A percentile compares a stretch with the other conserved stretches of the same genome.
Evolutionary conservation across 257 asterid genomes (phyloP).

Genomic region (Coffea canephora): DNA sequence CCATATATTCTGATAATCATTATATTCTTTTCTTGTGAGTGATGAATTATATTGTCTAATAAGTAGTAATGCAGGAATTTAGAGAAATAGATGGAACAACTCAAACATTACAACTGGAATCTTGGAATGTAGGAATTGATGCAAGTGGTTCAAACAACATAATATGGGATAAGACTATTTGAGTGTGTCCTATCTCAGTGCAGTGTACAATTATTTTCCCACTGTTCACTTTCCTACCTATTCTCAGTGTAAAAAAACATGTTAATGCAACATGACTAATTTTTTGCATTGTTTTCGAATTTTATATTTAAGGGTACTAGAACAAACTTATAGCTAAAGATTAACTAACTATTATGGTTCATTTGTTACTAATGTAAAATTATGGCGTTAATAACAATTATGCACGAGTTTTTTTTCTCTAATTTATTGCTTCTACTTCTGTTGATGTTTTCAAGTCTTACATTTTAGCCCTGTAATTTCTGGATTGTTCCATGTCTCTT

Average conservation of each 20-base stretch:
- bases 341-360: neutral
- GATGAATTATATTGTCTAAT: too few species aligned
- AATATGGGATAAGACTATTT: neutral
- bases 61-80: neutral
- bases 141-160: neutral
- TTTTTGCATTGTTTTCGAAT: neutral
- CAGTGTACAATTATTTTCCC: neutral
- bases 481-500: neutral
- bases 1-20: neutral
- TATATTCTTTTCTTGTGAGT: neutral
- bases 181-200: too few species aligned
- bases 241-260: neutral
- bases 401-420: neutral
- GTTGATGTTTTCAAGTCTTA: neutral
- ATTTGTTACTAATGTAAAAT: neutral
- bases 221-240: neutral
- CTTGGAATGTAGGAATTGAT: neutral
- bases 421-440: neutral
- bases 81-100: neutral
- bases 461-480: neutral
- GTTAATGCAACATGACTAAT: conserved; percentile 3
- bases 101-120: neutral
- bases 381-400: neutral
- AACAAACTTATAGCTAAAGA: neutral
- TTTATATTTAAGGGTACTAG: neutral